A percentile compares a stretch with the other conserved stretches of the same genome.
These are phyloP conservation scores for Leccinum variabile DNA, from an alignment of 1,284 basidiomycete genomes.

Conservation along the genomic window DNA sequence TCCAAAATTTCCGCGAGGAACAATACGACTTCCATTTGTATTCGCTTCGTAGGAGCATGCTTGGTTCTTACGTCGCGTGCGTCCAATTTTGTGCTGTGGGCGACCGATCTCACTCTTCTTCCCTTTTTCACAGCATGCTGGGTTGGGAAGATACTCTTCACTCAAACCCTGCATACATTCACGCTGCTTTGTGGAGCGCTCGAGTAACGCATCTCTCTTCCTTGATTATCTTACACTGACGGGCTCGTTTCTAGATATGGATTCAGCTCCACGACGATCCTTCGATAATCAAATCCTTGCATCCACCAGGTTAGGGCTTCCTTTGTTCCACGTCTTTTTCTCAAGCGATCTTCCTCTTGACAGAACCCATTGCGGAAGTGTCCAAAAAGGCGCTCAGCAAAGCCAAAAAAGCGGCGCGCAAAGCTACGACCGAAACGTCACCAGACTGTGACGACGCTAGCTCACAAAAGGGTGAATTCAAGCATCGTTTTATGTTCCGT, in stretches of 20 bases:
- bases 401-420: slow-evolving; percentile 81
- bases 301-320: slow-evolving; percentile 31
- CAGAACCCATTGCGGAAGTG: slow-evolving; percentile 53
- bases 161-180: slow-evolving; percentile 75
- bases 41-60: slow-evolving; percentile 86
- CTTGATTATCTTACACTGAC: slow-evolving; percentile 15
- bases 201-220: slow-evolving; percentile 44
- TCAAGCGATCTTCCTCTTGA: slow-evolving; percentile 31
- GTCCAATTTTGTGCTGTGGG: neutral
- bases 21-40: slow-evolving; percentile 99
- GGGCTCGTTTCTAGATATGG: slow-evolving; percentile 59
- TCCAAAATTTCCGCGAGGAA: slow-evolving; percentile 91
- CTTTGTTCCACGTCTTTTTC: slow-evolving; percentile 31
- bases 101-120: slow-evolving; percentile 7
- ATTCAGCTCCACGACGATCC: slow-evolving; percentile 76
- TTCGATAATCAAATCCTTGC: slow-evolving; percentile 46
- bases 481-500: slow-evolving; percentile 17
- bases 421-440: slow-evolving; percentile 64
- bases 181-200: slow-evolving; percentile 70
- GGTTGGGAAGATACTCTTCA: slow-evolving; percentile 82
- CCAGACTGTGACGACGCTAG: slow-evolving; percentile 41
- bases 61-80: slow-evolving; percentile 84
- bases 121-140: slow-evolving; percentile 55
- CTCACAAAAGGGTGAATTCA: slow-evolving; percentile 42
- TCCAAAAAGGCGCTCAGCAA: slow-evolving; percentile 88